Percentiles rank a stretch among this genome's conserved stretches.
Conservation (phyloP, 306 rosid genomes). For the Malus sieversii region DNA sequence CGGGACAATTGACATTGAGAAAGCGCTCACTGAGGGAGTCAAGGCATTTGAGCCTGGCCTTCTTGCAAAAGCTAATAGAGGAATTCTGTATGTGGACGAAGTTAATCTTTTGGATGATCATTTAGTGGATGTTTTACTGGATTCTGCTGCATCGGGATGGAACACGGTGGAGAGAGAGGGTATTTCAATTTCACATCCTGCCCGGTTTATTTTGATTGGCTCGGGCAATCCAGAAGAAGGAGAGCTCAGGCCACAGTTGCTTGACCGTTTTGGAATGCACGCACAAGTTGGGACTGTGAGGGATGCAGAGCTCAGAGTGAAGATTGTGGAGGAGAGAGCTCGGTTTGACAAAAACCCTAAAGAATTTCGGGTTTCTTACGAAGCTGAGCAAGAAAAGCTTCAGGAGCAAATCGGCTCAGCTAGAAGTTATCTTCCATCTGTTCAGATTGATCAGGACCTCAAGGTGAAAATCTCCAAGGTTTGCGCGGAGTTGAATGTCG, state of each 20-base stretch:
- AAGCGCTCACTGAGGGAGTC: slow-evolving; percentile 90
- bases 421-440: slow-evolving; percentile 54
- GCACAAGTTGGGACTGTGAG: slow-evolving; percentile 94
- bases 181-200: slow-evolving; percentile 89
- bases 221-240: slow-evolving; percentile 99
- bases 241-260: slow-evolving; percentile 92
- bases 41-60: slow-evolving; percentile 96
- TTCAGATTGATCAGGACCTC: slow-evolving; percentile 65
- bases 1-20: slow-evolving; percentile 94
- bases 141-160: slow-evolving; percentile 99
- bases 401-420: slow-evolving; percentile 63
- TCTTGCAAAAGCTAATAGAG: slow-evolving; percentile 91
- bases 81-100: slow-evolving; percentile 90
- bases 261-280: slow-evolving; percentile 98
- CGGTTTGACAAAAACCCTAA: slow-evolving; percentile 72
- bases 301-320: slow-evolving; percentile 93
- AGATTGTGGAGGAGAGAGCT: slow-evolving; percentile 91
- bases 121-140: slow-evolving; percentile 83
- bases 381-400: slow-evolving; percentile 67
- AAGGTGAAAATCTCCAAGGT: slow-evolving; percentile 86
- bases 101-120: slow-evolving; percentile 95
- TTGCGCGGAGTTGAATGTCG: slow-evolving; percentile 84
- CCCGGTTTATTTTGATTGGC: slow-evolving; percentile 84
- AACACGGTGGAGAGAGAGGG: slow-evolving; percentile 99
- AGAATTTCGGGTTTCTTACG: slow-evolving; percentile 56